These are phyloP conservation scores for Dalechampia spathulata DNA, from an alignment of 441 rosid species.

Conservation along the genomic window DNA sequence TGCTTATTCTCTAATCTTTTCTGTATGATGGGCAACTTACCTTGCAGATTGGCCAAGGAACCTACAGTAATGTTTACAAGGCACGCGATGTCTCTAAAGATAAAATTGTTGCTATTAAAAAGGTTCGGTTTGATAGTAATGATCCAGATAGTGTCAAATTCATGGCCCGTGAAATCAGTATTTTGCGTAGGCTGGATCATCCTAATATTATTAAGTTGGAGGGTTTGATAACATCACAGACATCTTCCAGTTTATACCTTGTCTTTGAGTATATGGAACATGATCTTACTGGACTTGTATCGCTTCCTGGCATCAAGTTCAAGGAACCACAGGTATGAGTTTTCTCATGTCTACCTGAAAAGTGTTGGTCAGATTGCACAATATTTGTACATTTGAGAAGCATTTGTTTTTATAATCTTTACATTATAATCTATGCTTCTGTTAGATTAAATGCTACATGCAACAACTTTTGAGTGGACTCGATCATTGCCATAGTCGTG, in stretches of 20 bases:
- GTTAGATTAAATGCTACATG: conserved; percentile 96
- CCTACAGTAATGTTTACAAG: conserved; percentile 85
- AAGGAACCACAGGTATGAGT: conserved; percentile 80
- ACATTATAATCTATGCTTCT: conserved; percentile 10
- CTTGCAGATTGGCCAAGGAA: conserved; percentile 97
- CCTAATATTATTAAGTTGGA: conserved; percentile 80
- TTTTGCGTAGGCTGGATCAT: conserved; percentile 75
- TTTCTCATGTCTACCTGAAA: too few relatives aligned
- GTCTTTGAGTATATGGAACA: conserved; percentile 98
- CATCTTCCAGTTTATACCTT: conserved; percentile 74
- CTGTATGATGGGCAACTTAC: conserved; percentile 12
- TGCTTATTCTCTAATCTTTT: too few relatives aligned
- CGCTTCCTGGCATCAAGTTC: conserved; percentile 71
- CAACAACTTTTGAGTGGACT: conserved; percentile 88
- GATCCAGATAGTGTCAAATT: conserved; percentile 85
- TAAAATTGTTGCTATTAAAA: conserved; percentile 80
- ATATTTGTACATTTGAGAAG: not conserved
- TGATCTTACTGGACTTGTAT: conserved; percentile 84
- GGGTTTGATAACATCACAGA: conserved; percentile 72
- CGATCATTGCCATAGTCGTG: conserved; percentile 80
- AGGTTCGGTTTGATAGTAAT: conserved; percentile 67
- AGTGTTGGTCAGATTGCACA: too few relatives aligned
- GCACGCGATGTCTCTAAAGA: conserved; percentile 62
- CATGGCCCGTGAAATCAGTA: conserved; percentile 86
- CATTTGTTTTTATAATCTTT: conserved; percentile 2